These are phyloP conservation scores for Cyberlindnera euphorbiiphila DNA, from an alignment of 805 yeast species.

Conservation along the genomic window DNA sequence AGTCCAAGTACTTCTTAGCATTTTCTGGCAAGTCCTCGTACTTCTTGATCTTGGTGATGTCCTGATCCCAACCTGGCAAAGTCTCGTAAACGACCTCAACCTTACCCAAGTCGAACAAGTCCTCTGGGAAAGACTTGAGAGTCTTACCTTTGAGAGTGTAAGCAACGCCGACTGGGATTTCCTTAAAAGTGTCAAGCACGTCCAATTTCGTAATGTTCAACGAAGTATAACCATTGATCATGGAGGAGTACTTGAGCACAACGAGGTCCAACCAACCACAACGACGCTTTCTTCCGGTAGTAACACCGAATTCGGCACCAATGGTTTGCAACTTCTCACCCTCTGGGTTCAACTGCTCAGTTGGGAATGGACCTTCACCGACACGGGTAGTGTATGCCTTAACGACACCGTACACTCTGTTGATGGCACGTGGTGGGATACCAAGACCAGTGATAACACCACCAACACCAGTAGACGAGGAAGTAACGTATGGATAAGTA, in stretches of 20 bases:
- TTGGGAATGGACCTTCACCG: slow-evolving; percentile 99
- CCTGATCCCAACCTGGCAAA: slow-evolving; percentile 91
- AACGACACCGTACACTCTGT: slow-evolving; percentile 88
- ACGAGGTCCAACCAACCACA: slow-evolving; percentile 99
- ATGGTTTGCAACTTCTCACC: slow-evolving; percentile 87
- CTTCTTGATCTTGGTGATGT: slow-evolving; percentile 65
- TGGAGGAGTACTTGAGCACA: slow-evolving; percentile 83
- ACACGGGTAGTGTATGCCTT: slow-evolving; percentile 98
- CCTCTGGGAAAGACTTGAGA: slow-evolving; percentile 87
- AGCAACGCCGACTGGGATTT: slow-evolving; percentile 82
- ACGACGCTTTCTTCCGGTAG: slow-evolving; percentile 98
- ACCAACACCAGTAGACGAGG: slow-evolving; percentile 94
- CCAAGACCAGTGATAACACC: slow-evolving; percentile 98
- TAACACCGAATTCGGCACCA: slow-evolving; percentile 96
- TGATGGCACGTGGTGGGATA: slow-evolving; percentile 82
- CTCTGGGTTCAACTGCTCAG: slow-evolving; percentile 84
- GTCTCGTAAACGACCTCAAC: slow-evolving; percentile 92
- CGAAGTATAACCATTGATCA: slow-evolving; percentile 92
- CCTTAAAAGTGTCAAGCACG: slow-evolving; percentile 85
- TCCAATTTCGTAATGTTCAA: slow-evolving; percentile 94
- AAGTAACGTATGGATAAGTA: slow-evolving; percentile 96
- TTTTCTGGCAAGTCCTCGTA: slow-evolving; percentile 83
- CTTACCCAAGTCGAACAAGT: slow-evolving; percentile 71
- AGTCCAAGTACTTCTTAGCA: slow-evolving; percentile 80
- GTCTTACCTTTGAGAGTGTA: slow-evolving; percentile 77